Evolutionary conservation across 305 asterid genomes (phyloP).

Genomic region (Plantago rigida): DNA sequence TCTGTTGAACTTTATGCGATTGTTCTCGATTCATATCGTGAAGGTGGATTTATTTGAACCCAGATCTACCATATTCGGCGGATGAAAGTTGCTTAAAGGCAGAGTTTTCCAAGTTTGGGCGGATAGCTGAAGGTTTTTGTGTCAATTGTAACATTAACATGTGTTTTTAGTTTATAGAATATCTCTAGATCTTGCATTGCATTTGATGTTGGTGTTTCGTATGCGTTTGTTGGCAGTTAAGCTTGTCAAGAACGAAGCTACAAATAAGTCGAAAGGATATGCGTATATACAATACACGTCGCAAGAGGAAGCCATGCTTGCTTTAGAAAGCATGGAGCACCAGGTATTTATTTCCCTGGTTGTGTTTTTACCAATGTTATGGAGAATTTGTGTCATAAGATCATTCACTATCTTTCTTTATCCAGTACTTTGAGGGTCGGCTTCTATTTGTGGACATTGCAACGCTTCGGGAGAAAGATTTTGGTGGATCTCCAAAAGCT

Average conservation of each 20-base stretch:
- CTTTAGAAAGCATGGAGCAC: conserved; percentile 52
- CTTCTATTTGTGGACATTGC: conserved; percentile 42
- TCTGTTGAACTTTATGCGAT: background rate
- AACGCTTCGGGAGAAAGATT: conserved; percentile 34
- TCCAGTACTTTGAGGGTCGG: conserved; percentile 43
- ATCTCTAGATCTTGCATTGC: background rate
- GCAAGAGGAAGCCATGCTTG: conserved; percentile 47
- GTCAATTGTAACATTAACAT: background rate
- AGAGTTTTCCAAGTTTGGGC: conserved; percentile 51
- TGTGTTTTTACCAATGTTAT: background rate
- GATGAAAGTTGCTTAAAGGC: conserved; percentile 37
- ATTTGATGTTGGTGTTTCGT: conserved; percentile 11
- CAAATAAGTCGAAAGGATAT: conserved; percentile 41
- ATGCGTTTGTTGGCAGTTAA: conserved; percentile 28
- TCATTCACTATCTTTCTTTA: background rate
- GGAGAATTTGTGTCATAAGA: background rate
- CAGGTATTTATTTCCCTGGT: conserved; percentile 30
- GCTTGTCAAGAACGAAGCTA: conserved; percentile 38
- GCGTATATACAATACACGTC: conserved; percentile 56
- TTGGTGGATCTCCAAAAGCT: conserved; percentile 36
- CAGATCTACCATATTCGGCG: conserved; percentile 43
- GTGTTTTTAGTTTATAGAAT: background rate
- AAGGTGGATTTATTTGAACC: conserved; percentile 15
- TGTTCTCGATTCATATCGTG: conserved; percentile 4
- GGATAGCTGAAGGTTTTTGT: conserved; percentile 45